A percentile compares a stretch with the other conserved stretches of the same genome.
Evolutionary conservation across 1,284 basidiomycete genomes (phyloP).

Genomic region (Xerocomus amazonicus): DNA sequence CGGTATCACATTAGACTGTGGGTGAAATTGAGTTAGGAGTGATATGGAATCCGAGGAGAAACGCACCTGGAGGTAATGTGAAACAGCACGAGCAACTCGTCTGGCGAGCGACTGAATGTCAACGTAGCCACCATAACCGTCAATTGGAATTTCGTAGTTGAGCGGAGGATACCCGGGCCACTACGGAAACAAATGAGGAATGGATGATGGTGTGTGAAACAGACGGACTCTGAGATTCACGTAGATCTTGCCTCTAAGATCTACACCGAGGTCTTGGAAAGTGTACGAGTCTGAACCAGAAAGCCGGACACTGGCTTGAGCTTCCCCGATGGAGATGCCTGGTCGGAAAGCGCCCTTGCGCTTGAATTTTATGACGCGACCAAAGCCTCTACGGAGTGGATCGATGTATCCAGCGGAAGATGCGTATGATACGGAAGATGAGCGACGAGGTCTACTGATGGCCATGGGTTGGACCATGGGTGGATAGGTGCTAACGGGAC

Average conservation of each 20-base stretch:
- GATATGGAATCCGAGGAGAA: slow-evolving; percentile 1
- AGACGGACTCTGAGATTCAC: slow-evolving; percentile 56
- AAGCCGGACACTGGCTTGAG: slow-evolving; percentile 60
- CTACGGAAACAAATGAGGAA: slow-evolving; percentile 34
- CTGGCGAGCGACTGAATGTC: slow-evolving; percentile 65
- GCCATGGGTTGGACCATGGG: slow-evolving; percentile 23
- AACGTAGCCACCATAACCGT: slow-evolving; percentile 60
- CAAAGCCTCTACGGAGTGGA: slow-evolving; percentile 43
- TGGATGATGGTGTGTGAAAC: neutral
- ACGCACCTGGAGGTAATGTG: slow-evolving; percentile 69
- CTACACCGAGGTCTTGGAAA: slow-evolving; percentile 60
- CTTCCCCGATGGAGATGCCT: slow-evolving; percentile 67
- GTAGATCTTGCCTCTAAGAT: slow-evolving; percentile 54
- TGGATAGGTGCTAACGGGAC: slow-evolving; percentile 18
- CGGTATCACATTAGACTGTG: slow-evolving; percentile 59
- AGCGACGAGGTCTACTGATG: slow-evolving; percentile 40
- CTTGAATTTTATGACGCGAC: slow-evolving; percentile 64
- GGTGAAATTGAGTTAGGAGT: slow-evolving; percentile 15
- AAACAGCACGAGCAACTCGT: slow-evolving; percentile 64
- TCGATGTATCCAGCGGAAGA: slow-evolving; percentile 37
- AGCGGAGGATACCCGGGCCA: slow-evolving; percentile 69
- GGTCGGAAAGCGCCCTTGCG: slow-evolving; percentile 61
- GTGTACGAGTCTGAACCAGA: slow-evolving; percentile 58
- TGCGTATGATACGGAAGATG: slow-evolving; percentile 55
- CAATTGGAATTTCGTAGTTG: slow-evolving; percentile 72